A percentile compares a stretch with the other conserved stretches of the same genome.
Evolutionary conservation across 306 rosid species (phyloP).

Genomic region (Herpetospermum pedunculosum): DNA sequence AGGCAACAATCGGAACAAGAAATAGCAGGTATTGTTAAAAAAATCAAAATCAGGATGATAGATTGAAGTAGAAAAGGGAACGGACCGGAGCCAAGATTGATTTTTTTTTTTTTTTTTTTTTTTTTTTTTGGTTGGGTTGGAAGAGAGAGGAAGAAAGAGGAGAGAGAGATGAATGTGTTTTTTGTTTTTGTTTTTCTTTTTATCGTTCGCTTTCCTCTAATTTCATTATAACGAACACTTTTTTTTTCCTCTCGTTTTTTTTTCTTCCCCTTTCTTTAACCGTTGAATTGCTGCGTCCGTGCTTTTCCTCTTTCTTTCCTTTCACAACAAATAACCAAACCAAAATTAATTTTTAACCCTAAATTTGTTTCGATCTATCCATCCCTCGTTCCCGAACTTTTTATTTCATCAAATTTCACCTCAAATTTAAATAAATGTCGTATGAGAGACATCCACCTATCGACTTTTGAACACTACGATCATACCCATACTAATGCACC

Average conservation of each 20-base stretch:
- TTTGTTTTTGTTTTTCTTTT: no score
- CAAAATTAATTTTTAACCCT: no score
- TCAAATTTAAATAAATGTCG: no score
- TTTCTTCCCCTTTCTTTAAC: background rate
- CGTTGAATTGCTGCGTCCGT: background rate
- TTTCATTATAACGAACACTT: slow-evolving; percentile 9
- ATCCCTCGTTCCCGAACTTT: no score
- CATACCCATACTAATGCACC: no score
- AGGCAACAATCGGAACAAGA: background rate
- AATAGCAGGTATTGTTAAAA: background rate
- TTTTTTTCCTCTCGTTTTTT: background rate
- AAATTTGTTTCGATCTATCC: no score
- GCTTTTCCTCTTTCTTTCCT: background rate
- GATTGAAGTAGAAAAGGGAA: background rate
- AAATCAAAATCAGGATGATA: background rate
- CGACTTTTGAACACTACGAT: no score
- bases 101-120: background rate
- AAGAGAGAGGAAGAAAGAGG: background rate
- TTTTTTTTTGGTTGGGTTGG: background rate
- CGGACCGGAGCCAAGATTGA: slow-evolving; percentile 9
- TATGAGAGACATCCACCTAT: no score
- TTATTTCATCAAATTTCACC: no score
- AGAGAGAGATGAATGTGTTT: slow-evolving; percentile 2
- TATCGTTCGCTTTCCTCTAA: slow-evolving; percentile 6
- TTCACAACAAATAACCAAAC: no score